phyloP scores from a whole-genome alignment of 2,329 filamentous ascomycete species.

The Alternaria gansuensis region DNA sequence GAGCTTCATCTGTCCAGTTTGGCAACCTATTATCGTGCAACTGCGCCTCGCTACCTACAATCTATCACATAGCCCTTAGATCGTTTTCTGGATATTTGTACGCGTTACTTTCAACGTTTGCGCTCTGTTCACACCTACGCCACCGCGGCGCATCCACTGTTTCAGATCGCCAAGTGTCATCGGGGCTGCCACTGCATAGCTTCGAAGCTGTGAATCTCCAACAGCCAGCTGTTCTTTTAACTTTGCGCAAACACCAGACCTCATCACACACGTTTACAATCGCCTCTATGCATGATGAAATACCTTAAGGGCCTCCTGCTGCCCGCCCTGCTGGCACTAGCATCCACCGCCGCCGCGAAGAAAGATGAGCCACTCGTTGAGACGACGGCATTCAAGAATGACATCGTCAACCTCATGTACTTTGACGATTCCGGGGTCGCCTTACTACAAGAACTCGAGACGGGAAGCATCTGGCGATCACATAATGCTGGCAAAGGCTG shows the following conservation, averaged over 20 bases:
- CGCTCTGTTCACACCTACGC: conserved; percentile 5
- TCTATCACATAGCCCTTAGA: not conserved
- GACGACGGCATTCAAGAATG: conserved; percentile 70
- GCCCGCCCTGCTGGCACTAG: conserved; percentile 61
- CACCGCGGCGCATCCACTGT: conserved; percentile 40
- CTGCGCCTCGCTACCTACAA: not conserved
- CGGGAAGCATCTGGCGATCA: conserved; percentile 77
- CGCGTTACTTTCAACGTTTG: not conserved
- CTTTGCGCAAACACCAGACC: conserved; percentile 26
- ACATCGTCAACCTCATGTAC: conserved; percentile 78
- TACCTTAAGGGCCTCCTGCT: conserved; percentile 55
- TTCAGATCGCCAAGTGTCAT: conserved; percentile 45
- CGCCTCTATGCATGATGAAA: conserved; percentile 53
- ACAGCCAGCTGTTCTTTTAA: conserved; percentile 49
- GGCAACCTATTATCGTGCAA: conserved; percentile 12
- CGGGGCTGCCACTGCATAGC: conserved; percentile 39
- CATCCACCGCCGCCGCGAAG: conserved; percentile 43
- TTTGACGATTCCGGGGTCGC: conserved; percentile 89
- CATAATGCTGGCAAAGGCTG: conserved; percentile 82
- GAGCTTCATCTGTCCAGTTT: conserved; percentile 22
- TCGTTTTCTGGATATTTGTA: not conserved
- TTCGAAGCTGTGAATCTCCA: conserved; percentile 44
- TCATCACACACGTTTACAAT: conserved; percentile 25
- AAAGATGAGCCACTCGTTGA: conserved; percentile 73
- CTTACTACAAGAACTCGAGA: conserved; percentile 73